These are phyloP conservation scores for Saraca asoca DNA, from an alignment of 331 rosid genomes.

Conservation along the genomic window DNA sequence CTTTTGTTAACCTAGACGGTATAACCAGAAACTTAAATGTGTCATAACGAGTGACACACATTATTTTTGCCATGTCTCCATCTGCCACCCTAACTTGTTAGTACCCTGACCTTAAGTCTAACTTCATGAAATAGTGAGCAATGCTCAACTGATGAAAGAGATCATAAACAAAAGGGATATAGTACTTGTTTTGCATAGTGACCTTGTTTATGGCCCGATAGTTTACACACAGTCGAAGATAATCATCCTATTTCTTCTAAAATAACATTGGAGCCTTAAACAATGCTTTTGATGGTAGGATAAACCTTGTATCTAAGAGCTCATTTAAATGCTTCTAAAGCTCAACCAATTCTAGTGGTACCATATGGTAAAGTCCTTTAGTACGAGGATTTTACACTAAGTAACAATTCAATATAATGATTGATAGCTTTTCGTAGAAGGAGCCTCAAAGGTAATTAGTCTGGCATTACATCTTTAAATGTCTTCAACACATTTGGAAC, in stretches of 20 bases:
- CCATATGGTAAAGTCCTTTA: too few species aligned
- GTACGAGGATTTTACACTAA: too few species aligned
- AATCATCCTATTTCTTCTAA: background rate
- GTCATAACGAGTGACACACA: background rate
- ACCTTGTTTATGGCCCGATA: conserved; percentile 2
- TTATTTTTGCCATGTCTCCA: background rate
- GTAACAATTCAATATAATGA: too few species aligned
- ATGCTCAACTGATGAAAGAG: background rate
- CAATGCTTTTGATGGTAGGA: too few species aligned
- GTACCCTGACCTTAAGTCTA: conserved; percentile 2
- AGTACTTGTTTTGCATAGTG: background rate
- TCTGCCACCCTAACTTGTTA: background rate
- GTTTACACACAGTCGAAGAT: background rate
- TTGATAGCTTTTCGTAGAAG: too few species aligned
- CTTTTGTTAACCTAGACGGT: background rate
- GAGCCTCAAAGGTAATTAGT: too few species aligned
- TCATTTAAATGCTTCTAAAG: too few species aligned
- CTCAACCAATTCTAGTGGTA: too few species aligned
- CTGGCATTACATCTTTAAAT: too few species aligned
- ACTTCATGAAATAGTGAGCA: background rate
- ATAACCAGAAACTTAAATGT: background rate
- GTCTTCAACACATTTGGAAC: too few species aligned
- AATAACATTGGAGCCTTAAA: background rate
- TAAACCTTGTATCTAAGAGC: too few species aligned
- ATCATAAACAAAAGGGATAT: background rate